Percentiles rank a stretch among this genome's conserved stretches.
These are phyloP conservation scores for Candida montana DNA, from an alignment of 805 yeast species.

Conservation along the genomic window DNA sequence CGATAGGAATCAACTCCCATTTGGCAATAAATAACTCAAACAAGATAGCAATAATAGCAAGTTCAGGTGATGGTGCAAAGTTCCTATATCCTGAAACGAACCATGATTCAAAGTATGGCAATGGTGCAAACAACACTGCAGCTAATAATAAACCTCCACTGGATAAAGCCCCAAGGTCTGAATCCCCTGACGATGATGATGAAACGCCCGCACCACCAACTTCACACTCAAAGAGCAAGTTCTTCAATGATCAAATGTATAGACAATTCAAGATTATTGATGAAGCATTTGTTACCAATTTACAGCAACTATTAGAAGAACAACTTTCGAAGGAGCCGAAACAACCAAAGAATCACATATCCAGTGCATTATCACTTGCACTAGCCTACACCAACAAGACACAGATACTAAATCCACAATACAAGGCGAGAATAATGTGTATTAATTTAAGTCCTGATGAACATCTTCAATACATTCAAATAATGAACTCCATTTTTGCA, in stretches of 20 bases:
- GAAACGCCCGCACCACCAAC: background rate
- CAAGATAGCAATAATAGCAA: slow-evolving; percentile 74
- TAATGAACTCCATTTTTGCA: slow-evolving; percentile 93
- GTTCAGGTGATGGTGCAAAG: slow-evolving; percentile 63
- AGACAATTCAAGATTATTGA: slow-evolving; percentile 79
- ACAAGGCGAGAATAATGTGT: slow-evolving; percentile 63
- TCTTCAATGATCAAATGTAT: slow-evolving; percentile 62
- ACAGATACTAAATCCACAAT: slow-evolving; percentile 33
- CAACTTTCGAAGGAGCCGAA: slow-evolving; percentile 26
- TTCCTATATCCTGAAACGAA: slow-evolving; percentile 56
- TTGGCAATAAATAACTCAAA: slow-evolving; percentile 79
- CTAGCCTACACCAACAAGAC: slow-evolving; percentile 69
- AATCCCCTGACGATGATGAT: slow-evolving; percentile 10
- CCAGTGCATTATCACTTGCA: slow-evolving; percentile 73
- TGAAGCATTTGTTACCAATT: slow-evolving; percentile 58
- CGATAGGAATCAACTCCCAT: slow-evolving; percentile 84
- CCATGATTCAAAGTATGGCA: background rate
- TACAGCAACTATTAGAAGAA: slow-evolving; percentile 31
- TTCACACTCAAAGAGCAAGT: slow-evolving; percentile 5
- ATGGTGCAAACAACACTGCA: background rate
- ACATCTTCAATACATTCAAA: slow-evolving; percentile 79
- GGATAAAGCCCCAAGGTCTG: slow-evolving; percentile 10
- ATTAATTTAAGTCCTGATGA: slow-evolving; percentile 68
- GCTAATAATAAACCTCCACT: too few species aligned
- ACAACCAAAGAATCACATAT: slow-evolving; percentile 42